Base-by-base conservation (phyloP, 176 grass and related monocot genomes). In the Oryza rufipogon region DNA sequence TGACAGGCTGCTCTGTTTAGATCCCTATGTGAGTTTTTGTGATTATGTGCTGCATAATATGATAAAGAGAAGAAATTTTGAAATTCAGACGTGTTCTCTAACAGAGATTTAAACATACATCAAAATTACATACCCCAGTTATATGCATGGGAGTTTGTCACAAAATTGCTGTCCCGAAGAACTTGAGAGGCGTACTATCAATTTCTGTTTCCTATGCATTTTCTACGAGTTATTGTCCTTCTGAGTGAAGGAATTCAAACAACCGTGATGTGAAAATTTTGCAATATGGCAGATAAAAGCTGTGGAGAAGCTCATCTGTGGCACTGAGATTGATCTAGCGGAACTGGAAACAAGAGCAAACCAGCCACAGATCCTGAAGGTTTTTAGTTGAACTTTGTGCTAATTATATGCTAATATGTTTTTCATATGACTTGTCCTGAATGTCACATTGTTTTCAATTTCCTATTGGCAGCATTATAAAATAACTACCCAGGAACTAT, bases 401-500 rank as follows among this genome's bases (percentile, higher is more conserved):
- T 80, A 66, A 6, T 66, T 16, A 41, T 70, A 64, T 78, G 73
- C 64, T 11, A 19, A 12, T 84, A 38, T 71, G 26, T 12, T 23
- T 39, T 16, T 61, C 61, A 75, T 69, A 45, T 63, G 58, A 63
- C 15, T 47, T 47, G 16, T 42, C 44, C 9, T 65, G n/a, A 77
- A 45, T 69, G 16, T 41, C 38, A 13, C 38, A 71, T 36, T 60
- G 33, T 36, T 54, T 67, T 36, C 12, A 16, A 72, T 80, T 80
- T 44, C 54, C 49, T 75, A 7, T 64, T 77, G 71, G 52, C 92
- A 97, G 92, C 95, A 97, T 60, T 95, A 90, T 47, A 97, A 97
- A 77, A 91, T 95, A 75, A 44, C 95, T 49, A 79, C 90, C 2
- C 92, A 97, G 67, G 95, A 97, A 91, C 82, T 97, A 17, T 91